phyloP scores from a whole-genome alignment of 2,329 filamentous ascomycete species.

The Didymella keratinophila region DNA sequence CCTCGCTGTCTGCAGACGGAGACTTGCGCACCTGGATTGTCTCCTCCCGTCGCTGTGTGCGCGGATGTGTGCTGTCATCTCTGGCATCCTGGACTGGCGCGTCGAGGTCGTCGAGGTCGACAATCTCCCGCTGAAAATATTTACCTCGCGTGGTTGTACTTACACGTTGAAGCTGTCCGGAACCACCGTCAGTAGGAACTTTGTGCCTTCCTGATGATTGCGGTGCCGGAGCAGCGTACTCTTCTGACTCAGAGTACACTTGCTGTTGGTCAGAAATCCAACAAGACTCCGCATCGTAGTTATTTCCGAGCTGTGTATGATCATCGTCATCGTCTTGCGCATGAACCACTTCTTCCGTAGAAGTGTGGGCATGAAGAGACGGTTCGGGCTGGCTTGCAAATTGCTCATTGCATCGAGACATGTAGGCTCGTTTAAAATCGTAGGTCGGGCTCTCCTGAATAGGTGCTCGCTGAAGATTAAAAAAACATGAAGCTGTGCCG shows the following conservation, averaged over 20 bases:
- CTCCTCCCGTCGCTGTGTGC: neutral
- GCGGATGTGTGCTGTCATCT: neutral
- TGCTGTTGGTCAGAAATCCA: neutral
- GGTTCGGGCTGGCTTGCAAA: slow-evolving; percentile 19
- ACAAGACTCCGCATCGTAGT: neutral
- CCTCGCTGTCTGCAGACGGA: neutral
- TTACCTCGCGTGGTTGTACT: slow-evolving; percentile 6
- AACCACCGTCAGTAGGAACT: neutral
- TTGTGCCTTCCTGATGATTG: neutral
- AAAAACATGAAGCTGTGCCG: neutral
- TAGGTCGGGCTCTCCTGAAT: neutral
- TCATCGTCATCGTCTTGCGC: neutral
- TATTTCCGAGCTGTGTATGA: neutral
- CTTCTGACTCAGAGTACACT: neutral
- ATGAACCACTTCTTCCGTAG: too few species aligned
- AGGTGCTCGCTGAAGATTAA: neutral
- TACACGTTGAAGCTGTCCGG: slow-evolving; percentile 12
- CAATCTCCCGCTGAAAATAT: slow-evolving; percentile 14
- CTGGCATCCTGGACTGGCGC: neutral
- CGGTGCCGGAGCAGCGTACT: neutral
- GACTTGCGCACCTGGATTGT: slow-evolving; percentile 10
- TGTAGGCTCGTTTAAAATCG: neutral
- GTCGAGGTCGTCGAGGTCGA: slow-evolving; percentile 13
- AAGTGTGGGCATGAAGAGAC: neutral
- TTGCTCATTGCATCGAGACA: neutral